Base-by-base conservation (phyloP, 441 rosid genomes). In the Mallotus repandus region DNA sequence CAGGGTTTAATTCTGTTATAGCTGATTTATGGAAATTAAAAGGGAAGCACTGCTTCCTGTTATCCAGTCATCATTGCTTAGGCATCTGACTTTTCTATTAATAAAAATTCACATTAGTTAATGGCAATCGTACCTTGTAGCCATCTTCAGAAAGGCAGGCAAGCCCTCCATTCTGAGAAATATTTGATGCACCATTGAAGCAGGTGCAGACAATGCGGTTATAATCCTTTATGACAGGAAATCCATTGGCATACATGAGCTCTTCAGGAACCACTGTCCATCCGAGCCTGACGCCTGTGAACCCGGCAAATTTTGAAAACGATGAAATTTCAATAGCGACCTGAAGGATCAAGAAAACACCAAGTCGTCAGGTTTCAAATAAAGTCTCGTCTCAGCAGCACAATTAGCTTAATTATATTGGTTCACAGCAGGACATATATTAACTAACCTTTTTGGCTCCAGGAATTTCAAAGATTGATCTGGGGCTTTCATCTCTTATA, bases 251-350 rank as follows among this genome's bases (percentile, higher is more conserved):
- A 72, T 80, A 90, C 50, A 77, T 68, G 68, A 89, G 89, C 69
- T 89, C 90, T 66, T 86, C 85, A 50, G 93, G 96, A 52, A 90
- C 85, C 59, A 89, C 85, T 0, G 88, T 87, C 96, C 93, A 90
- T 67, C 96, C 96, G 49, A 89, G 93, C 13, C 96, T 84, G 49
- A 90, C 85, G 0, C 93, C 96, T 0, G 93, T 91, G 79, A 91
- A 91, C 3, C 96, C 93, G 63, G 92, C 90, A 83, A 87, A 87
- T 71, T 91, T 91, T 57, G 90, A 87, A 80, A 89, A 89, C 7
- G 96, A 89, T 16, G 91, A 86, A 46, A 87, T 50, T 63, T 91
- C 96, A 79, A 91, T 86, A 7, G 96, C 93, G 7, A 90, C 93
- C 94, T 89, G 81, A 41, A 57, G 2, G 16, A 55, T 15, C 15